A percentile compares a stretch with the other conserved stretches of the same genome.
These are phyloP conservation scores for Dentipellis sp. DNA, from an alignment of 768 basidiomycete genomes.

Conservation along the genomic window DNA sequence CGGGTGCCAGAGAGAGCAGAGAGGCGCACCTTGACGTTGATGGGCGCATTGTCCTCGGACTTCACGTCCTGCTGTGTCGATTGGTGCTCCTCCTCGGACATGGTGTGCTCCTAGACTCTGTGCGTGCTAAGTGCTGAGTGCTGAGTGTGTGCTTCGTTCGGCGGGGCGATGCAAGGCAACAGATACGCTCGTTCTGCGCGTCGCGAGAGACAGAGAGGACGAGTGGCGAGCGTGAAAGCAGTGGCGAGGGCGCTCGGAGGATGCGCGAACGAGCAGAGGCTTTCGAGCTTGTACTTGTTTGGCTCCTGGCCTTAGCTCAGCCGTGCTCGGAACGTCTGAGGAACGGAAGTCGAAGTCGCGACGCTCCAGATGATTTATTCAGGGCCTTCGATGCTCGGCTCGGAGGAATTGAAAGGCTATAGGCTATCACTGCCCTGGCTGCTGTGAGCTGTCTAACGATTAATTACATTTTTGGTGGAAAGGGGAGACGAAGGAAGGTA, in stretches of 20 bases:
- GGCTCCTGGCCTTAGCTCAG: background rate
- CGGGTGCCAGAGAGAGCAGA: background rate
- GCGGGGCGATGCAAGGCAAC: background rate
- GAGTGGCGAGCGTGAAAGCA: background rate
- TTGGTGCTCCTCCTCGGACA: slow-evolving; percentile 45
- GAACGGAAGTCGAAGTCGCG: too few relatives aligned
- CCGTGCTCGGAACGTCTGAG: background rate
- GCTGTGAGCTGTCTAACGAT: too few relatives aligned
- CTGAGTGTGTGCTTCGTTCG: background rate
- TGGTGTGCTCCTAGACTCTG: slow-evolving; percentile 17
- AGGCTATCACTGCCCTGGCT: too few relatives aligned
- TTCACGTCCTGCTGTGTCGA: slow-evolving; percentile 34
- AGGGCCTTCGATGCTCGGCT: too few relatives aligned
- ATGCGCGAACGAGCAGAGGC: background rate
- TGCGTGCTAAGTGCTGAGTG: background rate
- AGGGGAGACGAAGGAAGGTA: too few relatives aligned
- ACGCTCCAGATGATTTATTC: too few relatives aligned
- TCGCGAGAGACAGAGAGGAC: background rate
- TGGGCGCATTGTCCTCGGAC: slow-evolving; percentile 52
- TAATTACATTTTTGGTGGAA: too few relatives aligned
- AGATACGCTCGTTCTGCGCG: background rate
- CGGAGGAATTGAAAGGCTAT: too few relatives aligned
- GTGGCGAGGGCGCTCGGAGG: background rate
- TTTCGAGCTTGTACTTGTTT: background rate
- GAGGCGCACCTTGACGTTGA: slow-evolving; percentile 66